Base-by-base conservation (phyloP, 208 protist species). In the Naegleria lovaniensis region DNA sequence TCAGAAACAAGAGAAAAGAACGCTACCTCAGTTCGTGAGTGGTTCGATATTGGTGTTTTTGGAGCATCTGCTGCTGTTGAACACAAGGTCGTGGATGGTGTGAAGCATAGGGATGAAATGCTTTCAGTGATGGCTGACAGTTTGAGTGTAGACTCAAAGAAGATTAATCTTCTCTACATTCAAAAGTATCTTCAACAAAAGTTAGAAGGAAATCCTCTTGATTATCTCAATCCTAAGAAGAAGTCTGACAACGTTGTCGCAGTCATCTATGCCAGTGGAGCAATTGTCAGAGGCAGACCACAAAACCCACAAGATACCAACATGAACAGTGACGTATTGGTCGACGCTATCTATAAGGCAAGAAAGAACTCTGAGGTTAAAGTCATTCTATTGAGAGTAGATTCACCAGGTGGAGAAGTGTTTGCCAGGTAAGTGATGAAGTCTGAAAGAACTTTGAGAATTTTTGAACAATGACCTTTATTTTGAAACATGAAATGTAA, bases 41-140 rank as follows among this genome's bases (percentile, higher is more conserved):
- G 79, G 79, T 85, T 85, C 5, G 79, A 85, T 43, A 85, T 43
- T 39, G 79, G 79, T n/a, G 13, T 85, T 29, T 43, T 85, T 43
- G 36, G n/a, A 29, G 36, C 79, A 43, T 25, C 38, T 22, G 79
- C 38, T 19, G n/a, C 79, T 29, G 38, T 43, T 43, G 38, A 85
- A 29, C 38, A 43, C 36, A 85, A 85, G 5, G n/a, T 85, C 22
- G 22, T 85, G 1, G 79, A 85, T 85, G 36, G 36, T 29, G n/a
- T 85, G 41, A 43, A 43, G 22, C 41, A 85, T 43, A 41, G 79
- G 43, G 79, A 85, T 85, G 38, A 85, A 43, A 11, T 85, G n/a
- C 15, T 43, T 33, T 33, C 9, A 43, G 36, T 36, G 2, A 85
- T 85, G n/a, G 38, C n/a, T 16, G 7, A 39, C 15, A 16, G 5